A percentile compares a stretch with the other conserved stretches of the same genome.
Conservation (phyloP, 768 basidiomycete species). For the Hygrocybe coccinea region DNA sequence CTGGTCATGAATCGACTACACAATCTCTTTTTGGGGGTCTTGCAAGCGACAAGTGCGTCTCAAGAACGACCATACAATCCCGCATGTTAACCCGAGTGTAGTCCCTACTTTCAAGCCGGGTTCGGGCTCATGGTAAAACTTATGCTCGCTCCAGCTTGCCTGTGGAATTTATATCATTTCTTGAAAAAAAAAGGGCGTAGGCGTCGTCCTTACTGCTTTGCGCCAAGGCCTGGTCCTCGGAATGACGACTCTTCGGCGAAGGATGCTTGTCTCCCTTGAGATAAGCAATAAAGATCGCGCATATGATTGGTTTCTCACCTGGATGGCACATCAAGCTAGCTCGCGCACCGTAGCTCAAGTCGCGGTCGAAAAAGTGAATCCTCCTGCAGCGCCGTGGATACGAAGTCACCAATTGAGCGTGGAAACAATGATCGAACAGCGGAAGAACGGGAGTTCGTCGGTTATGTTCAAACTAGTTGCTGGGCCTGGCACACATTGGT, state of each 20-base stretch:
- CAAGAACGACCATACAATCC: background rate
- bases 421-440: constrained; percentile 84
- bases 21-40: constrained; percentile 37
- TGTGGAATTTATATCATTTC: constrained; percentile 8
- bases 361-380: constrained; percentile 9
- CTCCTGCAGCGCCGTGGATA: constrained; percentile 42
- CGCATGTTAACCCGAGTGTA: constrained; percentile 42
- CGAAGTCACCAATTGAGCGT: constrained; percentile 92
- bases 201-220: constrained; percentile 73
- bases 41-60: constrained; percentile 63
- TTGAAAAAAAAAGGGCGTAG: constrained; percentile 62
- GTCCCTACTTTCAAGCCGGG: constrained; percentile 96
- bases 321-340: constrained; percentile 78
- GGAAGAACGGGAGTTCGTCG: constrained; percentile 85
- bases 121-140: constrained; percentile 87
- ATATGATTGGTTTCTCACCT: constrained; percentile 95
- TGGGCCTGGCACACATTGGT: constrained; percentile 90
- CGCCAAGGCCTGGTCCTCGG: constrained; percentile 67
- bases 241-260: constrained; percentile 71
- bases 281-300: constrained; percentile 93
- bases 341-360: constrained; percentile 23
- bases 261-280: constrained; percentile 91
- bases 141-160: background rate
- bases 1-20: constrained; percentile 12
- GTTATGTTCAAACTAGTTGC: constrained; percentile 92